A percentile compares a stretch with the other conserved stretches of the same genome.
These are phyloP conservation scores for Misopates orontium DNA, from an alignment of 257 asterid genomes.

Conservation along the genomic window DNA sequence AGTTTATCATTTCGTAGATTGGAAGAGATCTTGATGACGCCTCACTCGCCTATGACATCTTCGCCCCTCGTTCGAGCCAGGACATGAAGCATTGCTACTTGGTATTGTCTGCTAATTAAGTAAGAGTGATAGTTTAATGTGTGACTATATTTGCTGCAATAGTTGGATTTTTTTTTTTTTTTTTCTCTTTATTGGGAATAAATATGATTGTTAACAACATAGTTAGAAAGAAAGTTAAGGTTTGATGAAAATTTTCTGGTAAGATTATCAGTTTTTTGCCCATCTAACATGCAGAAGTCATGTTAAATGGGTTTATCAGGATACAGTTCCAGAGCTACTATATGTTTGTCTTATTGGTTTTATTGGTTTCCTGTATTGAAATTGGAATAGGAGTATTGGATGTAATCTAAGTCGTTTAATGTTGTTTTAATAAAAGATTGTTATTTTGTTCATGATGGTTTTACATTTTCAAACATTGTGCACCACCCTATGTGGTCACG, in stretches of 20 bases:
- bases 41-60: constrained; percentile 67
- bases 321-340: constrained; percentile 3
- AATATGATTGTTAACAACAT: not conserved
- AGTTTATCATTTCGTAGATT: constrained; percentile 66
- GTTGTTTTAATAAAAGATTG: too few relatives aligned
- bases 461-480: too few relatives aligned
- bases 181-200: not conserved
- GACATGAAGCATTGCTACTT: constrained; percentile 29
- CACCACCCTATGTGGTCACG: too few relatives aligned
- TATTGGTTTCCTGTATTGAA: not conserved
- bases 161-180: not conserved
- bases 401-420: too few relatives aligned
- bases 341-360: not conserved
- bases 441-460: too few relatives aligned
- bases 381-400: not conserved
- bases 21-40: constrained; percentile 52
- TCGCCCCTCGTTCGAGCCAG: constrained; percentile 82
- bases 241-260: constrained; percentile 5
- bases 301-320: constrained; percentile 28
- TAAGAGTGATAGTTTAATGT: constrained; percentile 14
- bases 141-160: constrained; percentile 12
- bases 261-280: constrained; percentile 23
- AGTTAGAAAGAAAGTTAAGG: constrained; percentile 16
- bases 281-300: constrained; percentile 14
- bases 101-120: not conserved